These are phyloP conservation scores for Malassezia brasiliensis DNA, from an alignment of 1,284 basidiomycete species.

Conservation along the genomic window DNA sequence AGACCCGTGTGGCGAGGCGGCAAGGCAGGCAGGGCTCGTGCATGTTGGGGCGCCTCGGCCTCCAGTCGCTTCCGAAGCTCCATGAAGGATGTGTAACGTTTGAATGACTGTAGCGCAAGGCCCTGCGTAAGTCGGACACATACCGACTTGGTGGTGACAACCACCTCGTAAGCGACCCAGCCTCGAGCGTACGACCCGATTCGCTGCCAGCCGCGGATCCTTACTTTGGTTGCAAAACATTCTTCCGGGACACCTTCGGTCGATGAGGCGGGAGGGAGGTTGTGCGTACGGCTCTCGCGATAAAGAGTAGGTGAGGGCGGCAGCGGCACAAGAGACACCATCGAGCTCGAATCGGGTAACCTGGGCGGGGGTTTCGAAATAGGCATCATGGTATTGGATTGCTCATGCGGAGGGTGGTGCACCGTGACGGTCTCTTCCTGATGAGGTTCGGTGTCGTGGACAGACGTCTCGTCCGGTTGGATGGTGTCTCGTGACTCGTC, in stretches of 20 bases:
- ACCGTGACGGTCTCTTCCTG: too few relatives aligned
- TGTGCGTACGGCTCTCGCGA: too few relatives aligned
- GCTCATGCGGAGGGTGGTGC: too few relatives aligned
- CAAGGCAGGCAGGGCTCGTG: slow-evolving; percentile 21
- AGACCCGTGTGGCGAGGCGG: slow-evolving; percentile 27
- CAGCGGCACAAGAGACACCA: too few relatives aligned
- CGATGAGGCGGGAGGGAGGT: too few relatives aligned
- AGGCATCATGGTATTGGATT: too few relatives aligned
- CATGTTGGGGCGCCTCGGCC: slow-evolving; percentile 14
- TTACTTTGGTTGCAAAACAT: slow-evolving; percentile 11
- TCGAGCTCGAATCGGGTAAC: too few relatives aligned
- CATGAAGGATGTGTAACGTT: slow-evolving; percentile 8
- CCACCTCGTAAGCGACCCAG: slow-evolving; percentile 37
- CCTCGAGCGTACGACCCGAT: slow-evolving; percentile 33
- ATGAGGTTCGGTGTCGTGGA: too few relatives aligned
- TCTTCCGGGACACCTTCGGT: not conserved
- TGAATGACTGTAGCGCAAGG: not conserved
- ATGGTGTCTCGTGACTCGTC: too few relatives aligned
- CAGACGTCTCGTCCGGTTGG: too few relatives aligned
- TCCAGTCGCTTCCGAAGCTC: slow-evolving; percentile 1
- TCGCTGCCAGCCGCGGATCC: slow-evolving; percentile 34
- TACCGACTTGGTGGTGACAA: slow-evolving; percentile 24
- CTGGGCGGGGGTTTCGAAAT: too few relatives aligned
- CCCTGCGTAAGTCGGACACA: slow-evolving; percentile 7
- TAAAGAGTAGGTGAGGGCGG: too few relatives aligned